Conservation (phyloP, 768 basidiomycete species). For the Russula abietina region DNA sequence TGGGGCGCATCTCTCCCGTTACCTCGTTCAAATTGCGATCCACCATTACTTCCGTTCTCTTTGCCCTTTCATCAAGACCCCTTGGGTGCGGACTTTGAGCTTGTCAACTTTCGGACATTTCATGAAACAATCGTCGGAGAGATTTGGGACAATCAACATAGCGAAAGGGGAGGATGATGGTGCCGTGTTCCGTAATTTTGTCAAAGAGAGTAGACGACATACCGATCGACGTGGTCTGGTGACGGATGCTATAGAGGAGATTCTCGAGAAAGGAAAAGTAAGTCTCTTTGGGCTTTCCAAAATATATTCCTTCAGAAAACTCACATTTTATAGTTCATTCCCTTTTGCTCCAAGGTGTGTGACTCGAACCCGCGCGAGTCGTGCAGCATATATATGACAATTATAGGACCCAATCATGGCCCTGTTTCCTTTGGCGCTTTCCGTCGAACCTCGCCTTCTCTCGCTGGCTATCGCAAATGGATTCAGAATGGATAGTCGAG, state of each 20-base stretch:
- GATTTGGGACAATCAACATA: slow-evolving; percentile 60
- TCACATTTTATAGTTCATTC: slow-evolving; percentile 54
- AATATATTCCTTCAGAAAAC: neutral
- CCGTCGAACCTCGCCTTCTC: slow-evolving; percentile 68
- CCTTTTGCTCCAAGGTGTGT: slow-evolving; percentile 63
- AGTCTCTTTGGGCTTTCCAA: slow-evolving; percentile 27
- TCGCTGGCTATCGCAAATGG: slow-evolving; percentile 69
- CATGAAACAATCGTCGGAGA: slow-evolving; percentile 48
- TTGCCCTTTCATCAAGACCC: slow-evolving; percentile 66
- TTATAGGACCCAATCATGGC: slow-evolving; percentile 69
- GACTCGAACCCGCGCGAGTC: neutral
- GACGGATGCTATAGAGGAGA: slow-evolving; percentile 59
- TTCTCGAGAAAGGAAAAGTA: slow-evolving; percentile 68
- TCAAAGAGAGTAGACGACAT: slow-evolving; percentile 66
- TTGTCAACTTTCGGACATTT: slow-evolving; percentile 60
- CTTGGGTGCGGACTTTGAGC: slow-evolving; percentile 64
- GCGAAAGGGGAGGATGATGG: slow-evolving; percentile 77
- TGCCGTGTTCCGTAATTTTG: slow-evolving; percentile 52
- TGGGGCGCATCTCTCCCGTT: slow-evolving; percentile 73
- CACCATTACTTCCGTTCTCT: slow-evolving; percentile 74
- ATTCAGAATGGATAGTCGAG: slow-evolving; percentile 74
- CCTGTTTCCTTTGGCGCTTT: slow-evolving; percentile 69
- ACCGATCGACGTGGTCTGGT: slow-evolving; percentile 49
- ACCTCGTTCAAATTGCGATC: slow-evolving; percentile 69
- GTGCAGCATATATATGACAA: neutral